Evolutionary conservation across 2,329 filamentous ascomycete species (phyloP), one percentile per base, ranked within the genome.

Genomic region (Neospermospora avenae): DNA sequence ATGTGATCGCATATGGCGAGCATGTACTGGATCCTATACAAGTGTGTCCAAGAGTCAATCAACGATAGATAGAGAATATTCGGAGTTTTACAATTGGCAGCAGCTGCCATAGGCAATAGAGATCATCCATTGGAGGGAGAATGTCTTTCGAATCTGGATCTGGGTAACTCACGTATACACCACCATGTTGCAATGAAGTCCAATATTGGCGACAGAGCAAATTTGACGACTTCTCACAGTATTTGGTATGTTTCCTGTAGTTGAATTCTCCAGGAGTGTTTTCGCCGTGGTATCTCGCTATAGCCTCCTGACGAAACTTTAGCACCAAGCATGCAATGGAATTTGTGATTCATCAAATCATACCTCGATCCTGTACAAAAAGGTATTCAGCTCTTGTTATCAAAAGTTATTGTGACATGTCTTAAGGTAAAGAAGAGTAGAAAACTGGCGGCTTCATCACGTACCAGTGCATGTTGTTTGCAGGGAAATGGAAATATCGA

Each of bases 401-500:
- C 28, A 31, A 31, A 31, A 31, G 28, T 31, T 31, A 10, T 6
- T 10, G 5, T 31, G 28, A 10, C 5, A 31, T 6, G 28, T 31
- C 11, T 31, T 31, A 31, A 31, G 28, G 11, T 5, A 31, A 31
- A 31, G 28, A 31, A 31, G 28, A 31, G 11, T 31, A 31, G 28
- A 10, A 31, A 5, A 31, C 28, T 6, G 28, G 11, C 28, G 28
- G 5, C 28, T 6, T 10, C 28, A 31, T 10, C 11, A 31, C 28
- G 28, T 31, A 31, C 28, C 60, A 67, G 5, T 46, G 16, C 63
- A 64, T 67, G 22, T 67, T 64, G 35, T 67, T 67, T 13, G 65
- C 60, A 24, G 63, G 61, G 10, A 67, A 60, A 55, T 67, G 65
- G 49, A 65, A 64, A 55, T 64, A 63, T 1, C 63, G 65, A 37